Base-by-base conservation (phyloP, 805 yeast species). In the Lachancea meyersii region DNA sequence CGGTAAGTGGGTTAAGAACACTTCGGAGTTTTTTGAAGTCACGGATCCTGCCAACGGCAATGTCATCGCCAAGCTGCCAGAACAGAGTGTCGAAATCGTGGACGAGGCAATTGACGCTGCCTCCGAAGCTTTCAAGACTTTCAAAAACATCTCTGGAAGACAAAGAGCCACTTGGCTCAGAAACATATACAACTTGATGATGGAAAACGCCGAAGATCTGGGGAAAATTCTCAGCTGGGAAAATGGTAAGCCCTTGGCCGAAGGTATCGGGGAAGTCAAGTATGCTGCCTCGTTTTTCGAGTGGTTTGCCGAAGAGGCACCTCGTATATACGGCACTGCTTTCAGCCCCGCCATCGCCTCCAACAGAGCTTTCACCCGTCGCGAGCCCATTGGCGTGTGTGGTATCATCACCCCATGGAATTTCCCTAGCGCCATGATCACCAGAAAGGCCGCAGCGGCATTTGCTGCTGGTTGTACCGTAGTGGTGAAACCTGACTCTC, bases 261-360 rank as follows among this genome's bases (percentile, higher is more conserved):
- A 77, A 50, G 72, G 80, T 7, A 54, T 55, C 9, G 80, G 80
- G 41, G 82, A 78, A 53, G 58, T 76, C 46, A 74, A 69, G 51
- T 77, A 77, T 50, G 80, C 77, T 22, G 82, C 83, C 3, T 75
- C 85, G 5, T 88, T 83, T 63, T 83, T 86, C 60, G 88, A 86
- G 57, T 89, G 97, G 96, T 89, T 79, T 58, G 72, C 94, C 24
- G 81, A 76, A 56, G 82, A 76, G 52, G 79, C 81, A 11, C 73
- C 76, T 50, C 61, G 82, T 48, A 55, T 68, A 22, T 75, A 76
- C 52, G 81, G 83, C 38, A 65, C 70, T 44, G 74, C 80, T 2
- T 76, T 77, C 44, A 81, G 75, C 51, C 79, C 82, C 8, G 46
- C 71, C 18, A 73, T 71, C 52, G 65, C 70, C 36, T 61, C 70